phyloP scores from a whole-genome alignment of 2,329 filamentous ascomycete species.

The Neonectria sp. region DNA sequence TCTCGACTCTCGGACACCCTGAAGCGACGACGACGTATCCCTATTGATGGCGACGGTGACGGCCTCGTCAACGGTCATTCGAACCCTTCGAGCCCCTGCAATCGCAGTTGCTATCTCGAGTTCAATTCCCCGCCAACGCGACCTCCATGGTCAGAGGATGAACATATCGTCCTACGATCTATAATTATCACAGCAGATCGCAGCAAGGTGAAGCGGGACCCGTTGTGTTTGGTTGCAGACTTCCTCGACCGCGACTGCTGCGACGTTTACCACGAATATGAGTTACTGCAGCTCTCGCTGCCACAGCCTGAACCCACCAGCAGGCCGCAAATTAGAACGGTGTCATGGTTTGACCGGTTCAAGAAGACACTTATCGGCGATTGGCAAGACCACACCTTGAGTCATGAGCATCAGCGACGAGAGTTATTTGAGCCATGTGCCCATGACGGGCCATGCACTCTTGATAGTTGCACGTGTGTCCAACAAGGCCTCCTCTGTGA shows the following conservation, averaged over 20 bases:
- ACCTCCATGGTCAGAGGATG: conserved; percentile 64
- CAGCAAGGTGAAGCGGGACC: conserved; percentile 57
- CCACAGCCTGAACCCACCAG: conserved; percentile 47
- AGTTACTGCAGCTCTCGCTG: conserved; percentile 43
- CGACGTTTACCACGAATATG: conserved; percentile 60
- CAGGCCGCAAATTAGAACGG: conserved; percentile 58
- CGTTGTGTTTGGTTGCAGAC: conserved; percentile 66
- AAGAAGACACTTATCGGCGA: conserved; percentile 69
- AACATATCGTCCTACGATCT: conserved; percentile 64
- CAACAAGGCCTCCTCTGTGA: conserved; percentile 77
- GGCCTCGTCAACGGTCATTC: conserved; percentile 34
- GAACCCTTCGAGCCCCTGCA: conserved; percentile 48
- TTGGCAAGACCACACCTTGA: conserved; percentile 69
- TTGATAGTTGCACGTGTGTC: conserved; percentile 74
- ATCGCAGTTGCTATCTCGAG: conserved; percentile 59
- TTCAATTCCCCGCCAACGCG: conserved; percentile 42
- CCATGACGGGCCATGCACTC: conserved; percentile 78
- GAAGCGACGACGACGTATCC: conserved; percentile 45
- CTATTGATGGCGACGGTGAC: conserved; percentile 8
- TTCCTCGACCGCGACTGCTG: conserved; percentile 67
- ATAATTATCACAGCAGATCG: conserved; percentile 60
- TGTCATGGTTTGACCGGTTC: conserved; percentile 71
- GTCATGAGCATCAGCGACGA: conserved; percentile 69
- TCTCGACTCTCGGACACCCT: conserved; percentile 53
- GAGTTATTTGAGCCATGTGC: conserved; percentile 76